These are phyloP conservation scores for Talaromyces borbonicus DNA, from an alignment of 495 filamentous ascomycete genomes.

Conservation along the genomic window DNA sequence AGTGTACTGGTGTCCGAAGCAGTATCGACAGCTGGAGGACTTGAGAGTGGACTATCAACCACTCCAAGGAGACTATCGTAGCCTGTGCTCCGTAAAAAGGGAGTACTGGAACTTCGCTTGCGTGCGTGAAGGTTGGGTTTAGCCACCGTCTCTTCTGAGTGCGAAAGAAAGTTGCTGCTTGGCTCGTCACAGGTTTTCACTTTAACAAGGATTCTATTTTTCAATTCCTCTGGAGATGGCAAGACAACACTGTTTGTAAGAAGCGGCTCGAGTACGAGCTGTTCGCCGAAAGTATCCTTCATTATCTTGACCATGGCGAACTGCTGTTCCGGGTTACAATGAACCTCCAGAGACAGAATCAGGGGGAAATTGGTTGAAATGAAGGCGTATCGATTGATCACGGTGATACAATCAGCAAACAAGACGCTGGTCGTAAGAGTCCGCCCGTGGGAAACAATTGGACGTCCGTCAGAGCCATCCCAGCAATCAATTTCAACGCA, in stretches of 20 bases:
- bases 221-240: constrained; percentile 78
- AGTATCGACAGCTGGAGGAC: constrained; percentile 44
- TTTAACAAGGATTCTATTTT: constrained; percentile 79
- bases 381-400: constrained; percentile 91
- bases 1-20: constrained; percentile 17
- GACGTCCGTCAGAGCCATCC: constrained; percentile 80
- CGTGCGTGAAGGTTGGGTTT: constrained; percentile 45
- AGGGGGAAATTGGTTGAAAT: constrained; percentile 70
- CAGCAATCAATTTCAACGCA: constrained; percentile 98
- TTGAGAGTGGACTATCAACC: constrained; percentile 45
- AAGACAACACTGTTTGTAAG: constrained; percentile 53
- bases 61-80: constrained; percentile 46
- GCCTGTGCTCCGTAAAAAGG: constrained; percentile 49
- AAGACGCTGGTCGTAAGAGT: constrained; percentile 78
- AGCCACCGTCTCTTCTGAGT: constrained; percentile 31
- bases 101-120: constrained; percentile 72
- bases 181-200: constrained; percentile 61
- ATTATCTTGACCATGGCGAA: constrained; percentile 84
- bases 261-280: constrained; percentile 65
- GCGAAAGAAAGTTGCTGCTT: constrained; percentile 14
- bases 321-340: constrained; percentile 79
- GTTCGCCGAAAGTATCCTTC: constrained; percentile 66
- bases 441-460: constrained; percentile 82
- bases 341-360: constrained; percentile 91
- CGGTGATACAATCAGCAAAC: constrained; percentile 81